Percentiles rank a stretch among this genome's conserved stretches.
phyloP scores from a whole-genome alignment of 1,139 yeast genomes.

The Debaryomyces robertsiae region DNA sequence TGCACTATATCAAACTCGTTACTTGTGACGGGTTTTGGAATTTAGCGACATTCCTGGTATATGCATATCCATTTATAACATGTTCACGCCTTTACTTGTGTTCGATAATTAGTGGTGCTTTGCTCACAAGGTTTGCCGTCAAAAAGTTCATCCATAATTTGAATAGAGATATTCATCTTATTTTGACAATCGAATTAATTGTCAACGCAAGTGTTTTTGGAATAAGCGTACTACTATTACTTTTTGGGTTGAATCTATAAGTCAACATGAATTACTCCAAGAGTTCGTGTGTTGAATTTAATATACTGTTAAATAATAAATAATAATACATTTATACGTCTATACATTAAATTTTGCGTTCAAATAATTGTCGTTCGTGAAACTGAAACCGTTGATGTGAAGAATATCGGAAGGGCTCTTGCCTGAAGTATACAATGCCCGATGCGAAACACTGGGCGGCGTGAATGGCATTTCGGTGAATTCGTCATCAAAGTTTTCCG shows the following conservation, averaged over 20 bases:
- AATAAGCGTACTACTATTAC: background rate
- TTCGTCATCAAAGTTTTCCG: conserved; percentile 89
- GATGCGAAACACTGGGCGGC: conserved; percentile 31
- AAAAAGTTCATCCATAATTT: conserved; percentile 17
- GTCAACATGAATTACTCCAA: background rate
- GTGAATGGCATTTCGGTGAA: conserved; percentile 75
- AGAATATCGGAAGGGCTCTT: conserved; percentile 31
- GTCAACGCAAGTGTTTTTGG: conserved; percentile 13
- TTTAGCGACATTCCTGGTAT: conserved; percentile 1
- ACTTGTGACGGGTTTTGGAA: background rate
- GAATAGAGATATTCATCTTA: conserved; percentile 7
- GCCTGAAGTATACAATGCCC: background rate
- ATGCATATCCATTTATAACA: conserved; percentile 5
- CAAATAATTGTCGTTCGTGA: conserved; percentile 44
- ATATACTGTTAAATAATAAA: background rate
- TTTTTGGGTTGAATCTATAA: background rate
- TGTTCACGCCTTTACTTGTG: conserved; percentile 1
- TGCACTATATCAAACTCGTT: background rate
- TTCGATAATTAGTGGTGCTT: conserved; percentile 1
- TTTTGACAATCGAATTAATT: conserved; percentile 13
- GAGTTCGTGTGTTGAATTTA: too few relatives aligned
- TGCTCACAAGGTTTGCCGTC: conserved; percentile 15
- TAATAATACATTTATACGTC: conserved; percentile 1
- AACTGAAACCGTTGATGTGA: conserved; percentile 47
- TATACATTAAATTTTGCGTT: conserved; percentile 11